Evolutionary conservation across 164 flowering plant genomes (phyloP).

Genomic region (Piper betle): DNA sequence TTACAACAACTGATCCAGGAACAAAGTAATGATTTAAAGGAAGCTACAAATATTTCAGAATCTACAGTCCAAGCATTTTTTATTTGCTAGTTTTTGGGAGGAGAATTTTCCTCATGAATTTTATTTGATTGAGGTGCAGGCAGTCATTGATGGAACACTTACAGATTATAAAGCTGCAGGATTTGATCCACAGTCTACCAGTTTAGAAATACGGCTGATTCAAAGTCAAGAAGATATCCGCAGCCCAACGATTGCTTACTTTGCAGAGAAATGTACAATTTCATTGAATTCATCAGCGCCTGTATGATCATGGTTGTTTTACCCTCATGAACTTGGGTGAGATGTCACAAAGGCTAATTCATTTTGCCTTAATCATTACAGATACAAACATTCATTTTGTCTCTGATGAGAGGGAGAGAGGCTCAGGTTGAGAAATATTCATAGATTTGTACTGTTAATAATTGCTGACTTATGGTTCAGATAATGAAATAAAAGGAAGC

Average conservation of each 20-base stretch:
- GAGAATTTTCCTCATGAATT: too few relatives aligned
- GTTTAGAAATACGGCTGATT: slow-evolving; percentile 86
- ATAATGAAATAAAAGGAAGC: too few relatives aligned
- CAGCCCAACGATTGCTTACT: slow-evolving; percentile 50
- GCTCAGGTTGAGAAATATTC: neutral
- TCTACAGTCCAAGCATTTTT: too few relatives aligned
- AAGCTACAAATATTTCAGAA: neutral
- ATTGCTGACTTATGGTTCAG: neutral
- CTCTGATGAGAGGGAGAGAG: neutral
- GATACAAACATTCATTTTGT: neutral
- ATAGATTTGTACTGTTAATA: neutral
- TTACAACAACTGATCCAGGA: neutral
- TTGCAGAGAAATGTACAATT: slow-evolving; percentile 51
- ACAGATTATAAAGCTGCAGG: slow-evolving; percentile 54
- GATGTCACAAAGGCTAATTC: too few relatives aligned
- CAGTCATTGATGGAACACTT: slow-evolving; percentile 59
- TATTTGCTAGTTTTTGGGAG: neutral
- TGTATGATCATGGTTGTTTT: neutral
- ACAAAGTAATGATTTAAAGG: neutral
- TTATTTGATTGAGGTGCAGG: slow-evolving; percentile 31
- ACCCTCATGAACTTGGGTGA: neutral
- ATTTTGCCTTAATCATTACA: neutral
- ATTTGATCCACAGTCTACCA: slow-evolving; percentile 66
- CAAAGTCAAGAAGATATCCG: slow-evolving; percentile 93
- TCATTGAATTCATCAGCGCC: neutral